These are phyloP conservation scores for Ogataea nakhonphanomensis DNA, from an alignment of 805 yeast genomes.

Conservation along the genomic window DNA sequence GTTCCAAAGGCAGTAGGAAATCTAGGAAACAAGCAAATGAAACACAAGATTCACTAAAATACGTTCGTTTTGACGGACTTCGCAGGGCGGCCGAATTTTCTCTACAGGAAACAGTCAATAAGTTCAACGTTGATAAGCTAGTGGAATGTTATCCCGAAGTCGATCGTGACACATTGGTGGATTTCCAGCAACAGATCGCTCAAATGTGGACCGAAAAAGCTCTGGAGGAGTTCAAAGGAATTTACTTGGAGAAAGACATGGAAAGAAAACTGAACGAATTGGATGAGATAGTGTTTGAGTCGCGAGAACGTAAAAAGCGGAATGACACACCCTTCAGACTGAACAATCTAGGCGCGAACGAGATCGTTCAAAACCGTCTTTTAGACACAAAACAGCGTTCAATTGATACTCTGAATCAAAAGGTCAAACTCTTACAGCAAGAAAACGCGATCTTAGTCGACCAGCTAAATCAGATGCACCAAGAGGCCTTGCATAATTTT, in stretches of 20 bases:
- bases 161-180: constrained; percentile 40
- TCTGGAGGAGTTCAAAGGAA: constrained; percentile 43
- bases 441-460: constrained; percentile 14
- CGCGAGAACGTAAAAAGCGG: constrained; percentile 22
- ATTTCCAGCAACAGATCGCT: constrained; percentile 43
- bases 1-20: constrained; percentile 4
- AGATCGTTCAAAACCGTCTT: constrained; percentile 21
- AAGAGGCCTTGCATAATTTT: constrained; percentile 10
- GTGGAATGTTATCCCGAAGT: constrained; percentile 44
- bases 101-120: constrained; percentile 40
- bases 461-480: constrained; percentile 11
- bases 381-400: constrained; percentile 15
- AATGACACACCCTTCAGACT: constrained; percentile 14
- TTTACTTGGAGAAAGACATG: constrained; percentile 44
- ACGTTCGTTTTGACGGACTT: constrained; percentile 33
- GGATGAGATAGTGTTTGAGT: constrained; percentile 45
- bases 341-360: constrained; percentile 21
- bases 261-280: constrained; percentile 42
- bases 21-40: constrained; percentile 1
- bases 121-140: constrained; percentile 42
- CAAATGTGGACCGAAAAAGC: constrained; percentile 43
- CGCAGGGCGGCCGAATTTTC: constrained; percentile 35
- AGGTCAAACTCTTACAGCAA: constrained; percentile 14
- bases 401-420: constrained; percentile 13
- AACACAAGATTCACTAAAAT: constrained; percentile 7